These are phyloP conservation scores for Lachnellula occidentalis DNA, from an alignment of 2,329 filamentous ascomycete genomes.

Conservation along the genomic window DNA sequence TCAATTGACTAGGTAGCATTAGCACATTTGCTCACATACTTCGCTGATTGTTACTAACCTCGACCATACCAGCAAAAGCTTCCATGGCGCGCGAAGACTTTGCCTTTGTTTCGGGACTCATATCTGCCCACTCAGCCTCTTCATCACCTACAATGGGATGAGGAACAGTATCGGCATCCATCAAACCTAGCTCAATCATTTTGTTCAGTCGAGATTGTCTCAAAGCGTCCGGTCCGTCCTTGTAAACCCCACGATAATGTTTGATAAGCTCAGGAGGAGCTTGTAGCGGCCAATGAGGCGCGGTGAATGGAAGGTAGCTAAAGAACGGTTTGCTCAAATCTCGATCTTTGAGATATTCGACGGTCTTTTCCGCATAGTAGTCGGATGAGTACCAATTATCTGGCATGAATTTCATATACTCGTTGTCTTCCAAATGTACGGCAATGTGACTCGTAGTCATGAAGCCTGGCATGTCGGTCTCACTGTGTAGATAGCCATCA, in stretches of 20 bases:
- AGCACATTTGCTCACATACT: no score
- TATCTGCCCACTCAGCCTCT: constrained; percentile 9
- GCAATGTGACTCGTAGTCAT: constrained; percentile 36
- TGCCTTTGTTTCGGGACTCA: constrained; percentile 34
- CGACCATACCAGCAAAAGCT: constrained; percentile 45
- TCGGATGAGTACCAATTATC: constrained; percentile 9
- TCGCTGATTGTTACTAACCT: constrained; percentile 25
- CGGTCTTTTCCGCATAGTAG: constrained; percentile 2
- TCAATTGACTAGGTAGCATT: constrained; percentile 39
- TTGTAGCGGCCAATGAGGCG: constrained; percentile 50
- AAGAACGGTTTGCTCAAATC: constrained; percentile 39
- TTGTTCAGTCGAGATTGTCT: constrained; percentile 46
- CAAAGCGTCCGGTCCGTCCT: constrained; percentile 54
- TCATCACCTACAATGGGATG: constrained; percentile 18
- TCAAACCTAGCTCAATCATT: constrained; percentile 46
- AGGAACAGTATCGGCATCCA: constrained; percentile 10
- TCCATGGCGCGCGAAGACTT: constrained; percentile 32
- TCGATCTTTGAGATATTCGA: constrained; percentile 12
- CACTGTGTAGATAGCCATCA: constrained; percentile 19
- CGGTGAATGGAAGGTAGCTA: constrained; percentile 46
- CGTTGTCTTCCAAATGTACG: constrained; percentile 16
- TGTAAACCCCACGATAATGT: constrained; percentile 48
- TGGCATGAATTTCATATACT: constrained; percentile 26
- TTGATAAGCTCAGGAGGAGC: constrained; percentile 32
- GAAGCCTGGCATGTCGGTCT: constrained; percentile 32